Evolutionary conservation across 2,329 filamentous ascomycete genomes (phyloP).

Genomic region (Bimuria novae-zelandiae): DNA sequence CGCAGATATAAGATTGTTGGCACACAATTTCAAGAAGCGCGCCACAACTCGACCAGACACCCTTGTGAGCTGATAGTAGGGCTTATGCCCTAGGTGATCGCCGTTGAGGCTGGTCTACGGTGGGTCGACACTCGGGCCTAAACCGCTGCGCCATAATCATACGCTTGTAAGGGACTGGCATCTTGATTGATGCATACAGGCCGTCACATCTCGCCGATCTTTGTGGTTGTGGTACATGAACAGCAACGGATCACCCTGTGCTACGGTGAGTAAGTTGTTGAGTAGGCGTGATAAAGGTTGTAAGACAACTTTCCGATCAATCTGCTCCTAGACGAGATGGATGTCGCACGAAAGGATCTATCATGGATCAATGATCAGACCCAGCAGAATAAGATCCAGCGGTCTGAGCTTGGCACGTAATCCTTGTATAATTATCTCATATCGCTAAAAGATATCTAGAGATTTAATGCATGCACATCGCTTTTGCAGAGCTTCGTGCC

Average conservation of each 20-base stretch:
- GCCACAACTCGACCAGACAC: conserved; percentile 3
- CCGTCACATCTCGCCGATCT: no score
- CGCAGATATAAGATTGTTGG: conserved; percentile 2
- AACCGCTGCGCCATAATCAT: not conserved
- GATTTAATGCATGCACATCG: not conserved
- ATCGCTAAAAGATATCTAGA: not conserved
- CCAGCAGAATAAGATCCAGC: not conserved
- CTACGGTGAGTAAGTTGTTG: no score
- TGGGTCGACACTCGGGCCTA: conserved; percentile 3
- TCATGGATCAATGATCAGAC: no score
- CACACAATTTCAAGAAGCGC: not conserved
- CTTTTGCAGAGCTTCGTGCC: not conserved
- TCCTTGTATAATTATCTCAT: not conserved
- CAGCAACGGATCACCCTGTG: no score
- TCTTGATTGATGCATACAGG: no score
- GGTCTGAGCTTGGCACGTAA: not conserved
- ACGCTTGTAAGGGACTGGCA: no score
- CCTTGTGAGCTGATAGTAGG: conserved; percentile 8
- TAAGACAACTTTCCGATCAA: no score
- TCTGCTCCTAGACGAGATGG: no score
- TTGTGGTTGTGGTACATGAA: no score
- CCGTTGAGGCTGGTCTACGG: conserved; percentile 10
- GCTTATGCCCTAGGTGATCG: conserved; percentile 4
- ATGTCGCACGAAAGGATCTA: conserved; percentile 3
- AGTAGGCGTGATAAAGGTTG: no score